A percentile compares a stretch with the other conserved stretches of the same genome.
These are phyloP conservation scores for Fusarium piperis DNA, from an alignment of 2,329 filamentous ascomycete genomes.

Conservation along the genomic window DNA sequence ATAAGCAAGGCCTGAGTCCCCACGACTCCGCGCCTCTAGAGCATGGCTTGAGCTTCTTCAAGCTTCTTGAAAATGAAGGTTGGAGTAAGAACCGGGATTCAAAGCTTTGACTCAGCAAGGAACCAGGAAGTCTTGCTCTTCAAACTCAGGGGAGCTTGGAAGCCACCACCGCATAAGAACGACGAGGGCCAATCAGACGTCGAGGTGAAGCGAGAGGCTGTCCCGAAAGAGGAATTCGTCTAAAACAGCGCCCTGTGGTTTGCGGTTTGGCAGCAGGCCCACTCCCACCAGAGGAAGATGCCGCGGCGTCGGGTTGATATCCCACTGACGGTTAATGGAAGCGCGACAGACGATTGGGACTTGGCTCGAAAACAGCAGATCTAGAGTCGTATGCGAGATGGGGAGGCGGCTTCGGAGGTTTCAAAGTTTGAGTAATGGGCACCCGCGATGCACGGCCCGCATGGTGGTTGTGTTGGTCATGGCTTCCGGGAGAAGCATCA, in stretches of 20 bases:
- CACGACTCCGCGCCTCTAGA: constrained; percentile 8
- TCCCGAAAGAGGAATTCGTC: constrained; percentile 43
- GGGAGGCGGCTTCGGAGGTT: constrained; percentile 16
- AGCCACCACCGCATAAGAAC: constrained; percentile 3
- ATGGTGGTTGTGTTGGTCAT: constrained; percentile 17
- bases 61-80: neutral
- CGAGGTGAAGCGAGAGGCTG: constrained; percentile 14
- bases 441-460: constrained; percentile 32
- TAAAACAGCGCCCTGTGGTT: constrained; percentile 33
- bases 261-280: constrained; percentile 30
- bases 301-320: constrained; percentile 19
- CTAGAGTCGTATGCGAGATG: constrained; percentile 27
- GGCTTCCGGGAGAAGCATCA: constrained; percentile 16
- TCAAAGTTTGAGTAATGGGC: constrained; percentile 13
- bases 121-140: neutral
- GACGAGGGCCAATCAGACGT: constrained; percentile 26
- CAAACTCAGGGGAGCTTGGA: neutral
- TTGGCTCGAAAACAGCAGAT: constrained; percentile 17
- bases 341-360: constrained; percentile 1
- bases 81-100: neutral
- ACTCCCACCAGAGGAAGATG: constrained; percentile 17
- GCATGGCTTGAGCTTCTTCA: neutral
- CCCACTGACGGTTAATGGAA: constrained; percentile 13
- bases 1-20: constrained; percentile 3
- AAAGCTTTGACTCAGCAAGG: constrained; percentile 14